Evolutionary conservation across 2,329 filamentous ascomycete species (phyloP), one percentile per base, ranked within the genome.

Genomic region (Diaporthe citrichinensis): DNA sequence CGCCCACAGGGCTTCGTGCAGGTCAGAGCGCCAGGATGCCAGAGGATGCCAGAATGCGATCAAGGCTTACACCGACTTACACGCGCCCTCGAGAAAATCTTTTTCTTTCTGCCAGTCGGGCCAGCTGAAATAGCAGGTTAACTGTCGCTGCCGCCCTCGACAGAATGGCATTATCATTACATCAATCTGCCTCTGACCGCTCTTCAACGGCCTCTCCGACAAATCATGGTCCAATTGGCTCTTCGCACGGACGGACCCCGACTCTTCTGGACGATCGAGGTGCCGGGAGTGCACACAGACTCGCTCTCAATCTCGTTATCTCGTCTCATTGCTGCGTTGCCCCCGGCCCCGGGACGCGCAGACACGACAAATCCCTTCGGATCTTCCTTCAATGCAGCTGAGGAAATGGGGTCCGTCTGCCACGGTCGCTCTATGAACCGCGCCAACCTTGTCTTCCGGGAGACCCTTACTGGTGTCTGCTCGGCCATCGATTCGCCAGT

Each of bases 381-480:
- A 75, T 73, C 73, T 73, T 59, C 69, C 31, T 59, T 69, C 69
- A 49, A 69, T 75, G 73, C 69, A 73, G 46, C 44, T 62, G 31
- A 68, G 25, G 34, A 46, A 17, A 34, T 31, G 41, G 49, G 75
- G 75, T 67, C 71, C 53, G 20, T 69, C 61, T 31, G 49, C 65
- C 49, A 55, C 59, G 49, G 55, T 62, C 73, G 61, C 46, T 67
- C 17, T 41, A 34, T 77, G 75, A 58, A 53, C 75, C 75, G 75
- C 73, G 73, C 75, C 75, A 77, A 73, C 73, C 75, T 75, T 75
- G 73, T 73, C 55, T 49, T 12, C 46, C 14, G 62, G 55, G 75
- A 36, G 72, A 76, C 75, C 75, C 75, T 76, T 72, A 74, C 39
- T 46, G 71, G 44, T 59, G 74, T 51, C 55, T 74, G 71, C 62